A percentile compares a stretch with the other conserved stretches of the same genome.
phyloP scores from a whole-genome alignment of 371 early-diverging fungal genomes.

The Syncephalastrum monosporum region DNA sequence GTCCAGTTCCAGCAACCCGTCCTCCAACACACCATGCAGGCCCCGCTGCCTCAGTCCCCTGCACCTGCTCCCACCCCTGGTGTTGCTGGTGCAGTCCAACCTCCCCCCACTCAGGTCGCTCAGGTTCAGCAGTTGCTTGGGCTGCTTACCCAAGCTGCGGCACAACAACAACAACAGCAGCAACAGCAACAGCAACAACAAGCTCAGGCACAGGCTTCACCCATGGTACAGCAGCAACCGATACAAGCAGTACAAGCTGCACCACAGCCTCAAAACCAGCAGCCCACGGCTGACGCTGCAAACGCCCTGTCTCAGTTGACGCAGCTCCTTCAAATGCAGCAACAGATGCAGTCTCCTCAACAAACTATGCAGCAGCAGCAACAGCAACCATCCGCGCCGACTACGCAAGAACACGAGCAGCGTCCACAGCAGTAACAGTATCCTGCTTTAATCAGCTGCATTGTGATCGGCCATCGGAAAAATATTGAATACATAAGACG shows the following conservation, averaged over 20 bases:
- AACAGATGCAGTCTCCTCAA: constrained; percentile 15
- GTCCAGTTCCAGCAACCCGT: not conserved
- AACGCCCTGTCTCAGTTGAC: constrained; percentile 19
- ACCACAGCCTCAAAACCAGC: constrained; percentile 8
- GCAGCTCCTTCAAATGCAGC: constrained; percentile 21
- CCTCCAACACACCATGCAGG: not conserved
- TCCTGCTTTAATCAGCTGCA: too few relatives aligned
- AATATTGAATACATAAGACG: too few relatives aligned
- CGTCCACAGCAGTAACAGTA: too few relatives aligned
- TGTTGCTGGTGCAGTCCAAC: constrained; percentile 2
- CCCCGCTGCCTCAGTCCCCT: not conserved
- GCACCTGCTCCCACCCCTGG: not conserved
- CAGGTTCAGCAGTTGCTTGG: constrained; percentile 21
- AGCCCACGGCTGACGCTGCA: constrained; percentile 9
- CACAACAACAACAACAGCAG: constrained; percentile 17
- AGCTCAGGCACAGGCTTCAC: not conserved
- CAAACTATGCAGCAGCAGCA: constrained; percentile 13
- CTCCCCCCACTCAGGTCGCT: constrained; percentile 15
- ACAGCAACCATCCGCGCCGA: constrained; percentile 5
- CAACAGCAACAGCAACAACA: constrained; percentile 14
- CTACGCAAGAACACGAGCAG: too few relatives aligned
- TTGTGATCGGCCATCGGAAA: too few relatives aligned
- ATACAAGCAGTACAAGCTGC: constrained; percentile 1
- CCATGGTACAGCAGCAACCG: constrained; percentile 5
- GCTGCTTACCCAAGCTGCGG: constrained; percentile 16